Percentiles rank a stretch among this genome's conserved stretches.
phyloP scores from a whole-genome alignment of 129 eudicot genomes.

The Artemisia tridentata region DNA sequence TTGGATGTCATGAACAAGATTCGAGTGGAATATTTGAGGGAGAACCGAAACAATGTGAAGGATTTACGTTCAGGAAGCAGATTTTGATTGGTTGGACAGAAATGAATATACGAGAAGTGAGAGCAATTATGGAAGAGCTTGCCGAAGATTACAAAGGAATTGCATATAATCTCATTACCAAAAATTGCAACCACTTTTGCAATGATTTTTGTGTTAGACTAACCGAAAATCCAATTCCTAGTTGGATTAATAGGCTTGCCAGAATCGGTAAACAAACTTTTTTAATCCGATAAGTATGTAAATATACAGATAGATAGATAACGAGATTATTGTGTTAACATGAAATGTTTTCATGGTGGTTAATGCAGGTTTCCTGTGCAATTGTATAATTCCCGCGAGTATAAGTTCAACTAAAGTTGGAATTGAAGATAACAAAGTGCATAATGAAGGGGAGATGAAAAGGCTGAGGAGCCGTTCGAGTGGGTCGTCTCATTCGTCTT shows the following conservation, averaged over 20 bases:
- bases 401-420: slow-evolving; percentile 61
- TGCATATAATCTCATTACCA: slow-evolving; percentile 78
- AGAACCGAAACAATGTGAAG: slow-evolving; percentile 80
- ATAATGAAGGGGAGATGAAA: slow-evolving; percentile 52
- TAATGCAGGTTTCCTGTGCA: slow-evolving; percentile 59
- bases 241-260: slow-evolving; percentile 92
- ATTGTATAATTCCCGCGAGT: slow-evolving; percentile 73
- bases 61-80: slow-evolving; percentile 71
- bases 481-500: slow-evolving; percentile 39
- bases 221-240: slow-evolving; percentile 67
- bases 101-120: slow-evolving; percentile 48
- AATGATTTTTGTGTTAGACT: slow-evolving; percentile 72
- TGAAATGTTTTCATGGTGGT: slow-evolving; percentile 6
- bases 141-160: slow-evolving; percentile 66
- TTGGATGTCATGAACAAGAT: slow-evolving; percentile 82
- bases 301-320: too few relatives aligned
- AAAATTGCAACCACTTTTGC: slow-evolving; percentile 90
- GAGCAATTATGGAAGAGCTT: slow-evolving; percentile 64
- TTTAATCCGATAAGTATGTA: neutral
- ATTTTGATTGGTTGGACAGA: slow-evolving; percentile 78
- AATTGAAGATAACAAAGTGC: slow-evolving; percentile 49
- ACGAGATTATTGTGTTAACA: too few relatives aligned
- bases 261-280: slow-evolving; percentile 56
- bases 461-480: slow-evolving; percentile 37
- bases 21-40: slow-evolving; percentile 82